Base-by-base conservation (phyloP, 306 rosid species). In the Ormosia emarginata region DNA sequence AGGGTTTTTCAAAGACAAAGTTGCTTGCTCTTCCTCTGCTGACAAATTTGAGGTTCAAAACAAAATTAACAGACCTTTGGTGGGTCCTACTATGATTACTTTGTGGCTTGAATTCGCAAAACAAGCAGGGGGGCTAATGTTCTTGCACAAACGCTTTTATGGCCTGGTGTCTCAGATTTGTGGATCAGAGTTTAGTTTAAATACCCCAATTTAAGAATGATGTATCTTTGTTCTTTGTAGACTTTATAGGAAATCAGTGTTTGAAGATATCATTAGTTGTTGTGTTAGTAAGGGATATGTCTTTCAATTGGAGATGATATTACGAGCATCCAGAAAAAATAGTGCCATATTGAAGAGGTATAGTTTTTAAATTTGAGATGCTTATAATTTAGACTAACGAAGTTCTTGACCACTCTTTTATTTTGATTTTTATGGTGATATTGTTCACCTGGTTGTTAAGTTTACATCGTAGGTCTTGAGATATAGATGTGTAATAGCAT, bases 91-190 rank as follows among this genome's bases (percentile, higher is more conserved):
- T n/a, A n/a, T n/a, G n/a, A n/a, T n/a, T n/a, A n/a, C n/a, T n/a
- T n/a, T n/a, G n/a, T n/a, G n/a, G n/a, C n/a, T n/a, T n/a, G n/a
- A n/a, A n/a, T n/a, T n/a, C 97, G 98, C 87, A 95, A 95, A 71
- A 95, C 99, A n/a, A 95, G 98, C 81, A 87, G 99, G 73, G 99
- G 99, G 47, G 99, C 99, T 15, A 95, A 95, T 86, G 99, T 95
- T 84, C 98, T 95, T 50, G 98, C 98, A 13, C 98, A 95, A 52
- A 95, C 99, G 53, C 90, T 95, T 85, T 82, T 95, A 50, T 90
- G 98, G 99, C 98, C 99, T 12, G 98, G 98, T 79, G 99, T 87
- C 77, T 95, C 99, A 67, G 99, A 95, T 85, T 88, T 95, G 89
- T 53, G 52, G 72, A n/a, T n/a, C n/a, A n/a, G n/a, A n/a, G n/a